Evolutionary conservation across 1,284 basidiomycete species (phyloP).

Genomic region (Sanguinoderma infundibulare): DNA sequence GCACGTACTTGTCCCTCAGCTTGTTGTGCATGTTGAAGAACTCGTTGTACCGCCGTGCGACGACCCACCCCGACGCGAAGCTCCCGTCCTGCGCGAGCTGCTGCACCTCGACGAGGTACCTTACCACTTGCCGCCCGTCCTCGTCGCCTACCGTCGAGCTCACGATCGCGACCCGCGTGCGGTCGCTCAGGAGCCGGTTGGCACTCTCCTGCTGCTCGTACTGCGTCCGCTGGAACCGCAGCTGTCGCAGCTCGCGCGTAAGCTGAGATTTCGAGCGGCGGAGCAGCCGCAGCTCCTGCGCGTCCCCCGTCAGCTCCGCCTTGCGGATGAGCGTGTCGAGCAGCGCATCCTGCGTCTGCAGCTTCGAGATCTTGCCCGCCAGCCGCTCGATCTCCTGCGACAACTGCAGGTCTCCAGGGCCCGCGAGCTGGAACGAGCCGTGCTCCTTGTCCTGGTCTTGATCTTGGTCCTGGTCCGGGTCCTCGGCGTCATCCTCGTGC

Average conservation of each 20-base stretch:
- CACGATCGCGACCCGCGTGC: slow-evolving; percentile 80
- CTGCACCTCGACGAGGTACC: slow-evolving; percentile 92
- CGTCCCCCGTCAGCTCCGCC: slow-evolving; percentile 92
- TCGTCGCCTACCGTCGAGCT: slow-evolving; percentile 80
- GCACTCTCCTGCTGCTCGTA: slow-evolving; percentile 91
- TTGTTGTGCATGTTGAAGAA: slow-evolving; percentile 89
- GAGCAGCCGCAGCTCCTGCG: slow-evolving; percentile 83
- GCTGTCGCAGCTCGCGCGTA: slow-evolving; percentile 80
- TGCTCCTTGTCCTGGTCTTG: slow-evolving; percentile 47
- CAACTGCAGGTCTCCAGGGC: slow-evolving; percentile 86
- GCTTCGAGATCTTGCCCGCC: slow-evolving; percentile 72
- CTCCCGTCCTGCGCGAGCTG: slow-evolving; percentile 80
- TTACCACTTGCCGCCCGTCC: slow-evolving; percentile 86
- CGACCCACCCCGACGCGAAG: slow-evolving; percentile 86
- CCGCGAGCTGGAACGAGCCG: slow-evolving; percentile 70
- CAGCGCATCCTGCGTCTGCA: slow-evolving; percentile 82
- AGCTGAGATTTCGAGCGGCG: slow-evolving; percentile 83
- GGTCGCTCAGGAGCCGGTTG: slow-evolving; percentile 80
- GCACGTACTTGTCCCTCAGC: slow-evolving; percentile 73
- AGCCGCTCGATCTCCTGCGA: slow-evolving; percentile 83
- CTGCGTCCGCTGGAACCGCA: slow-evolving; percentile 88
- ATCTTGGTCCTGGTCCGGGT: slow-evolving; percentile 41
- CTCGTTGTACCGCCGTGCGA: slow-evolving; percentile 92
- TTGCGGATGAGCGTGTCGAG: slow-evolving; percentile 89
- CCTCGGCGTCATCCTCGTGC: slow-evolving; percentile 42